phyloP scores from a whole-genome alignment of 2,329 filamentous ascomycete genomes.

The Colletotrichum plurivorum region DNA sequence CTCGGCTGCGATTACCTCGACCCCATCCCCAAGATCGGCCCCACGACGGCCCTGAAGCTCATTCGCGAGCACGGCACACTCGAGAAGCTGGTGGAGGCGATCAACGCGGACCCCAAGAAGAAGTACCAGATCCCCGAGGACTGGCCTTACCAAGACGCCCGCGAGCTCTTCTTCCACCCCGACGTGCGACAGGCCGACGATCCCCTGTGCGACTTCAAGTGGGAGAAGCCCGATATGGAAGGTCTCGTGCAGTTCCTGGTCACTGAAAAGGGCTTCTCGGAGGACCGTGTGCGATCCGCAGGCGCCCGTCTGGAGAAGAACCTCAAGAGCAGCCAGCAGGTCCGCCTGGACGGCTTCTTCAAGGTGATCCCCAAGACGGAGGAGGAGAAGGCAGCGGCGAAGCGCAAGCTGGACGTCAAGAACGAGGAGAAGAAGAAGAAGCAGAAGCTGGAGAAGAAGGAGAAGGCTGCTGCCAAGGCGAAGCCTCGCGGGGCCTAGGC shows the following conservation, averaged over 20 bases:
- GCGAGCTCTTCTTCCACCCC: slow-evolving; percentile 91
- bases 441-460: slow-evolving; percentile 93
- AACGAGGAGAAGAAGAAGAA: slow-evolving; percentile 95
- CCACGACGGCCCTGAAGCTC: slow-evolving; percentile 90
- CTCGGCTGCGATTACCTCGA: slow-evolving; percentile 98
- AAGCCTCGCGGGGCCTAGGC: slow-evolving; percentile 78
- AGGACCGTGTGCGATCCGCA: slow-evolving; percentile 88
- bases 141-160: slow-evolving; percentile 95
- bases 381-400: slow-evolving; percentile 85
- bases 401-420: slow-evolving; percentile 95
- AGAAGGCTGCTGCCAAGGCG: slow-evolving; percentile 91
- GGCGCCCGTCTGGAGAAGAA: slow-evolving; percentile 89
- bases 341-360: slow-evolving; percentile 95
- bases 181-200: slow-evolving; percentile 89
- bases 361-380: slow-evolving; percentile 92
- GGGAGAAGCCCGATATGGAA: slow-evolving; percentile 93
- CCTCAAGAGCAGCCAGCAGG: slow-evolving; percentile 91
- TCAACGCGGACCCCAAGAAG: slow-evolving; percentile 81
- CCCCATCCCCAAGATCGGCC: slow-evolving; percentile 94
- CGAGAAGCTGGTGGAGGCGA: slow-evolving; percentile 87
- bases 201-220: slow-evolving; percentile 95
- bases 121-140: slow-evolving; percentile 93
- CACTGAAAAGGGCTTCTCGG: slow-evolving; percentile 95
- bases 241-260: slow-evolving; percentile 92
- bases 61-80: slow-evolving; percentile 93